Percentiles rank a stretch among this genome's conserved stretches.
These are phyloP conservation scores for Tulasnella sp. DNA, from an alignment of 768 basidiomycete species.

Conservation along the genomic window DNA sequence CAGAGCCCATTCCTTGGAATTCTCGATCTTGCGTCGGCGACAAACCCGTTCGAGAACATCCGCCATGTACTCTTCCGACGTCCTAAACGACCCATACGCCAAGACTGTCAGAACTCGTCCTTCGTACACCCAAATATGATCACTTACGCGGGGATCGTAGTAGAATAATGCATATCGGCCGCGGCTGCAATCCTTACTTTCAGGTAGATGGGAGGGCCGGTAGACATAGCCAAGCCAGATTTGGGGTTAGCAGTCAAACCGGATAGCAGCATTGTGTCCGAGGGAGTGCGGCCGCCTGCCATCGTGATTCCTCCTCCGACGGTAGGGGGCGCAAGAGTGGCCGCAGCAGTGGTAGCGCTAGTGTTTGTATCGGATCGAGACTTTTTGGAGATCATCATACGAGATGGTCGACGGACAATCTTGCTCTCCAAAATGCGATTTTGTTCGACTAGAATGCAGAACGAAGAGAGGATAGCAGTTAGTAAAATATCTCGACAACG, in stretches of 20 bases:
- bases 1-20: conserved; percentile 79
- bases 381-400: conserved; percentile 58
- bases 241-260: not conserved
- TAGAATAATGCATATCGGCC: conserved; percentile 74
- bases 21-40: conserved; percentile 57
- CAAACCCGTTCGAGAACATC: conserved; percentile 87
- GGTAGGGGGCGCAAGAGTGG: conserved; percentile 33
- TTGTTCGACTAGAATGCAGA: conserved; percentile 52
- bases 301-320: conserved; percentile 7
- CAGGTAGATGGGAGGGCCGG: conserved; percentile 81
- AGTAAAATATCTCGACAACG: not conserved
- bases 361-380: conserved; percentile 37
- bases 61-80: conserved; percentile 94
- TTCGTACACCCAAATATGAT: not conserved
- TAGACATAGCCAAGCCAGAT: conserved; percentile 59
- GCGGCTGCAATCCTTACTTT: conserved; percentile 76
- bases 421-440: conserved; percentile 74
- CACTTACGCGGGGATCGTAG: conserved; percentile 85
- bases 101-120: not conserved
- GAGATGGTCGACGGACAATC: conserved; percentile 77
- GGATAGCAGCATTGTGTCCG: not conserved
- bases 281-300: conserved; percentile 9
- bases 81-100: conserved; percentile 40
- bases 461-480: not conserved
- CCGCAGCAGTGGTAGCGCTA: conserved; percentile 42